phyloP scores from a whole-genome alignment of 345 rosid species.

The Lepidium didymum region DNA sequence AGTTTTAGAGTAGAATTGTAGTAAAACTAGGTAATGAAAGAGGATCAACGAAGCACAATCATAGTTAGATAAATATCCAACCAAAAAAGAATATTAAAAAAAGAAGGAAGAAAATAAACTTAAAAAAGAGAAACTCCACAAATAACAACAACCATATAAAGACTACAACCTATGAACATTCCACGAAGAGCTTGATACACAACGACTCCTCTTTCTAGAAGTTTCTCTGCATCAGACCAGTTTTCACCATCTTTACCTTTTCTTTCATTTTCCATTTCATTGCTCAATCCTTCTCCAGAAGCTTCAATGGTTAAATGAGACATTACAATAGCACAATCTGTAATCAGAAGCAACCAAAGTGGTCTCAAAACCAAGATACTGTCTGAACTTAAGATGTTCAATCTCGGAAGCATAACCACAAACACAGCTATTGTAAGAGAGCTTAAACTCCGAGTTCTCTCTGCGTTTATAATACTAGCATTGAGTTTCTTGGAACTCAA shows the following conservation, averaged over 20 bases:
- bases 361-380: constrained; percentile 49
- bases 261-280: constrained; percentile 31
- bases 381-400: constrained; percentile 36
- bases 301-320: constrained; percentile 30
- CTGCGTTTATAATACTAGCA: constrained; percentile 48
- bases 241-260: constrained; percentile 20
- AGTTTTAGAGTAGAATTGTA: no score
- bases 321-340: constrained; percentile 47
- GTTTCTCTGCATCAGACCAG: constrained; percentile 52
- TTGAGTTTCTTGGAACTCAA: constrained; percentile 53
- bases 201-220: constrained; percentile 71
- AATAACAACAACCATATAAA: constrained; percentile 54
- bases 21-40: no score
- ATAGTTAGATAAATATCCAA: not conserved
- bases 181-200: constrained; percentile 51
- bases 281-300: constrained; percentile 24
- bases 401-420: constrained; percentile 42
- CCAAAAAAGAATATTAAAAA: not conserved
- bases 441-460: constrained; percentile 44
- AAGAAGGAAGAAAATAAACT: not conserved
- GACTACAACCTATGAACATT: constrained; percentile 68
- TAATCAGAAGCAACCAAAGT: constrained; percentile 50
- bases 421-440: constrained; percentile 49
- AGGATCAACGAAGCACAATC: no score
- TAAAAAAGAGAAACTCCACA: constrained; percentile 32